Conservation (phyloP, 1,284 basidiomycete species). For the Trametes hirsuta region DNA sequence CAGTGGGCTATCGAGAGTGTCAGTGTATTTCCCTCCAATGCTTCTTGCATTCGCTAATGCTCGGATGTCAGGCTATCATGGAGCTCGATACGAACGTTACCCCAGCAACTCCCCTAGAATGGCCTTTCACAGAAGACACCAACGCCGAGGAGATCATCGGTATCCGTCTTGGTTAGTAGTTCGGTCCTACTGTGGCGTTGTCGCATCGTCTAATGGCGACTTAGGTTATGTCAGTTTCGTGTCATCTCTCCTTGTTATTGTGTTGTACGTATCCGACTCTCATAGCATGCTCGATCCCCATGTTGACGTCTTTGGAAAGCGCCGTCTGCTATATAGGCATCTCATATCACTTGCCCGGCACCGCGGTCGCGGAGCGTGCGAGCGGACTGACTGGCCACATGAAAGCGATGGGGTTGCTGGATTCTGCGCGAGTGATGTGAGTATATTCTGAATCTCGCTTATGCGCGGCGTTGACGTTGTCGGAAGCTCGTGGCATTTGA, state of each 20-base stretch:
- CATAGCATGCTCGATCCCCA: neutral
- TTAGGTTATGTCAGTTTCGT: constrained; percentile 65
- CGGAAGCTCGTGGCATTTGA: constrained; percentile 67
- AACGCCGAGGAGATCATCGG: constrained; percentile 60
- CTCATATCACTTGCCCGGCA: constrained; percentile 72
- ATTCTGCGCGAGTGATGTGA: constrained; percentile 67
- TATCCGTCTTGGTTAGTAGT: constrained; percentile 56
- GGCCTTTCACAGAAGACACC: constrained; percentile 72
- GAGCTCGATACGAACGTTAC: constrained; percentile 59
- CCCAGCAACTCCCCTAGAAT: constrained; percentile 60
- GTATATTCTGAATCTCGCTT: constrained; percentile 18
- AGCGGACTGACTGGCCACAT: constrained; percentile 64
- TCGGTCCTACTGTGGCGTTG: neutral
- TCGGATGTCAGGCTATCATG: constrained; percentile 59
- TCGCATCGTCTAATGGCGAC: constrained; percentile 16
- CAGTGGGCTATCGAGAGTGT: constrained; percentile 81
- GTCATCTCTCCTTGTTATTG: constrained; percentile 61
- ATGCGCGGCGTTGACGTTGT: neutral
- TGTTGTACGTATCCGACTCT: constrained; percentile 45
- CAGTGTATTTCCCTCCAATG: constrained; percentile 15
- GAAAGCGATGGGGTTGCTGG: constrained; percentile 74
- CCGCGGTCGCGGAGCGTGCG: constrained; percentile 64
- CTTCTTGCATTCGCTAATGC: neutral
- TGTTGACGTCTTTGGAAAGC: constrained; percentile 34
- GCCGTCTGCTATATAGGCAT: constrained; percentile 72